phyloP scores from a whole-genome alignment of 1,284 basidiomycete species.

The Cryptococcus sp. region DNA sequence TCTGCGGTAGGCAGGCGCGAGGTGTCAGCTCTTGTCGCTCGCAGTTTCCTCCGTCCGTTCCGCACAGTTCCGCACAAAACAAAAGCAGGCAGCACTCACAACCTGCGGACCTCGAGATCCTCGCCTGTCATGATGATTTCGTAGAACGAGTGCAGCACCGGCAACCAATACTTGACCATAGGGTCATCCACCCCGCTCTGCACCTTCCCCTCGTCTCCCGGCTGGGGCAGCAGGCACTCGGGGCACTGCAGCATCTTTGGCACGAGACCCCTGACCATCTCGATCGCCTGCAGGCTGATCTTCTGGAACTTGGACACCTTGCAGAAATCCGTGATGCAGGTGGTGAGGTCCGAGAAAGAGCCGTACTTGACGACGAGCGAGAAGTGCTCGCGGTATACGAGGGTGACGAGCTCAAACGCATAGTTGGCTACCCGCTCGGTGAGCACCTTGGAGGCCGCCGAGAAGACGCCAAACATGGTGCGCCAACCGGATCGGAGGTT shows the following conservation, averaged over 20 bases:
- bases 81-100: conserved; percentile 59
- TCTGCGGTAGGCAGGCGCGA: conserved; percentile 52
- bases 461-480: conserved; percentile 98
- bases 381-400: conserved; percentile 88
- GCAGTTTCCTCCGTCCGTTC: not conserved
- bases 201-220: conserved; percentile 16
- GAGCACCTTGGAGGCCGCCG: conserved; percentile 88
- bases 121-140: conserved; percentile 99
- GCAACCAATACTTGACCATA: conserved; percentile 96
- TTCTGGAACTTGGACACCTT: conserved; percentile 99
- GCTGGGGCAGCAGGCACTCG: conserved; percentile 63
- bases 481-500: conserved; percentile 98
- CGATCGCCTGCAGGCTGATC: conserved; percentile 92
- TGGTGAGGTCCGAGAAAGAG: conserved; percentile 91
- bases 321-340: conserved; percentile 98
- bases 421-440: conserved; percentile 93
- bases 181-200: conserved; percentile 61
- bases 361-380: conserved; percentile 85
- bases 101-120: conserved; percentile 91
- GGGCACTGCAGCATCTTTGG: conserved; percentile 84
- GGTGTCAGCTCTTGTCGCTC: not conserved
- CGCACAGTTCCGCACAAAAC: not conserved
- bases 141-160: conserved; percentile 93
- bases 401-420: conserved; percentile 93
- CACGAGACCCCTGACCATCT: conserved; percentile 88